Evolutionary conservation across 306 rosid genomes (phyloP), one percentile per base, ranked within the genome.

Genomic region (Acmispon strigosus): DNA sequence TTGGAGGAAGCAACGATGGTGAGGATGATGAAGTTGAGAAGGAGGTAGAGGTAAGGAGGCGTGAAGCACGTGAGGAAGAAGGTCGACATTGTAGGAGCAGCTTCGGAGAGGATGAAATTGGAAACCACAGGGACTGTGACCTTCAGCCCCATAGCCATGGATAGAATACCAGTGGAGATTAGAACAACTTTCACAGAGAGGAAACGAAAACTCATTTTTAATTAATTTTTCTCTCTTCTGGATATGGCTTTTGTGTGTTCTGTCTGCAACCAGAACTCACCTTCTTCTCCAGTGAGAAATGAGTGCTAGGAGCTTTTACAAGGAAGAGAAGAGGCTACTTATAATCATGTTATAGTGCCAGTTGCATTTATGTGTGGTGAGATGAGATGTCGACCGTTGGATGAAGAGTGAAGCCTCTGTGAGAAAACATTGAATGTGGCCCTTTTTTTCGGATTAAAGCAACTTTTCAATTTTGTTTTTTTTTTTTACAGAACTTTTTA

Each of bases 21-120:
- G 88, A 90, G 84, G 83, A 94, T 90, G 83, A 94, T 94, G 81
- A 76, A 78, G 71, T 94, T 90, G 73, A 90, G 75, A 54, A 94
- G 61, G 45, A 94, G 70, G 80, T 86, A 90, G 50, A 90, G 94
- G 36, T 94, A 94, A 1, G 95, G 98, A 53, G 98, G 98, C 5
- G 83, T 76, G 70, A 90, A 72, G 80, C 91, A 88, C 0, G 89
- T 72, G 68, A 77, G 78, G 14, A 84, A 3, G 62, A 85, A 76
- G 81, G 76, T 62, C 86, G 88, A 87, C 6, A 90, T 51, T 12
- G 85, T 82, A 57, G 98, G 98, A 17, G 80, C 69, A 14, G 80
- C 69, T 69, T 89, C 84, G 19, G 78, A 69, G 79, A 84, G 17
- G 27, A 90, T 11, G 80, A 88, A 73, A 75, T 88, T 86, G 0